A percentile compares a stretch with the other conserved stretches of the same genome.
Conservation (phyloP, 495 filamentous ascomycete genomes). For the Neurospora africana region DNA sequence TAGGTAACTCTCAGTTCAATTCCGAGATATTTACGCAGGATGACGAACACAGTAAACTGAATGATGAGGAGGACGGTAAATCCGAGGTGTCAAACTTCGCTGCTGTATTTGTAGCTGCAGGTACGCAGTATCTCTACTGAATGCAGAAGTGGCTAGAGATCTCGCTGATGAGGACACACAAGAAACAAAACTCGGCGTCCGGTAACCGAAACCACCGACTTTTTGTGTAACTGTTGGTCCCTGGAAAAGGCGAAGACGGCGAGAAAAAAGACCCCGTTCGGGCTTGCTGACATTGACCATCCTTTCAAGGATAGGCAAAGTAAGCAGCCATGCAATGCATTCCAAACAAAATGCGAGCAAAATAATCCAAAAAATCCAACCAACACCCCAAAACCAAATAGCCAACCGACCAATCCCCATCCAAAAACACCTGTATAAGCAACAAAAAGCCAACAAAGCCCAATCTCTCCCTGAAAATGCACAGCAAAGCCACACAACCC, state of each 20-base stretch:
- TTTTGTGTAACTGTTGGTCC: not conserved
- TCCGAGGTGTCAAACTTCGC: not conserved
- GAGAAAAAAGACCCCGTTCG: not conserved
- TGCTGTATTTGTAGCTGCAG: not conserved
- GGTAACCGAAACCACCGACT: not conserved
- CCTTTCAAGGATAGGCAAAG: not conserved
- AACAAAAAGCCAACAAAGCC: not conserved
- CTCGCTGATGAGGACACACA: not conserved
- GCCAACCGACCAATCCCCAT: not conserved
- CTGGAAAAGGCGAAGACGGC: not conserved
- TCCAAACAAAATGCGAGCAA: not conserved
- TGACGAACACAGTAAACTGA: no score
- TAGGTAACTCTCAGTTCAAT: not conserved
- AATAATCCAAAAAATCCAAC: not conserved
- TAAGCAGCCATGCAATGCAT: not conserved
- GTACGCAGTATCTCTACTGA: not conserved
- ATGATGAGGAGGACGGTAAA: not conserved
- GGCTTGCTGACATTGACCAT: not conserved
- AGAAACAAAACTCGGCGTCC: not conserved
- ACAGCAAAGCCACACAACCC: not conserved
- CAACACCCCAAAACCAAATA: not conserved
- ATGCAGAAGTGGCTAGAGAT: not conserved
- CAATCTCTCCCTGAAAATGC: not conserved
- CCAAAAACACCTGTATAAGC: not conserved
- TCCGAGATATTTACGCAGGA: no score